phyloP scores from a whole-genome alignment of 495 filamentous ascomycete species.

The Hyaloscypha finlandica region DNA sequence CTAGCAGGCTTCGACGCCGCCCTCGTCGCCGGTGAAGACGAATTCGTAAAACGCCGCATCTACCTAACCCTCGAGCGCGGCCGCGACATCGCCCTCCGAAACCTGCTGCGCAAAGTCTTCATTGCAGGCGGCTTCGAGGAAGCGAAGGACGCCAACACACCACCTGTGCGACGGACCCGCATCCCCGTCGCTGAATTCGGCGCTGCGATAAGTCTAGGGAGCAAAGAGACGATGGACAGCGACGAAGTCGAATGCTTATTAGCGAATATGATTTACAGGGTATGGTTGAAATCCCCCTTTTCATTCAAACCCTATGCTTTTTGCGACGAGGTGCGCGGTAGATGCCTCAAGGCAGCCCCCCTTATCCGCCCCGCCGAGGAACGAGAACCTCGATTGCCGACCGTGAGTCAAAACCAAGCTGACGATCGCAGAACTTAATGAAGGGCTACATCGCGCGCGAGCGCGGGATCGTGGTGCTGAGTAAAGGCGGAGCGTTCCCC shows the following conservation, averaged over 20 bases:
- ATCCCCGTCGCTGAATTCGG: slow-evolving; percentile 79
- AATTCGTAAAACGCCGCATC: slow-evolving; percentile 93
- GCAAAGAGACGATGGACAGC: slow-evolving; percentile 66
- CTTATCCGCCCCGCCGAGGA: not conserved
- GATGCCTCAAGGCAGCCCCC: slow-evolving; percentile 7
- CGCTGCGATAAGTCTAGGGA: slow-evolving; percentile 57
- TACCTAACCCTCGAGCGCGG: slow-evolving; percentile 92
- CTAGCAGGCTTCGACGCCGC: slow-evolving; percentile 83
- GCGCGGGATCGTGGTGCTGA: slow-evolving; percentile 83
- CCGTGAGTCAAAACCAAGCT: slow-evolving; percentile 17
- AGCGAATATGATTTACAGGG: slow-evolving; percentile 97
- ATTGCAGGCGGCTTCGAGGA: slow-evolving; percentile 77
- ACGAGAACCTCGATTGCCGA: slow-evolving; percentile 10
- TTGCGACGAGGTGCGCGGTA: not conserved
- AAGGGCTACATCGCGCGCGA: slow-evolving; percentile 97
- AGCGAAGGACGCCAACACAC: slow-evolving; percentile 58
- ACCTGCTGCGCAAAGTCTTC: slow-evolving; percentile 88
- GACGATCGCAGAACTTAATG: slow-evolving; percentile 71
- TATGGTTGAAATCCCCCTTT: slow-evolving; percentile 34
- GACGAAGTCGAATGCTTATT: slow-evolving; percentile 96
- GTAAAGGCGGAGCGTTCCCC: slow-evolving; percentile 88
- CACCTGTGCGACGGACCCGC: slow-evolving; percentile 67
- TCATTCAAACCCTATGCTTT: not conserved
- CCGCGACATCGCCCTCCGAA: slow-evolving; percentile 86
- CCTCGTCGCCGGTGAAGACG: slow-evolving; percentile 74